Evolutionary conservation across 106 monocot species (phyloP).

Genomic region (Allium cepa): DNA sequence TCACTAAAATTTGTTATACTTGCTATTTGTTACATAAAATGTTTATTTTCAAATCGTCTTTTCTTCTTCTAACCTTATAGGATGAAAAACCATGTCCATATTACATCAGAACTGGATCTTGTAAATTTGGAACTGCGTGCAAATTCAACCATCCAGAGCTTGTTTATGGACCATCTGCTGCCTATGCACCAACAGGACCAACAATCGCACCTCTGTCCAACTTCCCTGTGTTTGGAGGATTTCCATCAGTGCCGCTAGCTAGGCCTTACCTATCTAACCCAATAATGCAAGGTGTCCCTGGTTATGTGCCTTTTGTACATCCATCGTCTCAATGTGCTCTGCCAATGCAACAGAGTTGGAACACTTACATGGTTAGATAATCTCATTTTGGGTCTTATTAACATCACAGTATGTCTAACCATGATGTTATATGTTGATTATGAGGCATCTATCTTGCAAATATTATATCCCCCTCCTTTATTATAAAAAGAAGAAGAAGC

Average conservation of each 20-base stretch:
- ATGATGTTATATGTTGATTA: too few species aligned
- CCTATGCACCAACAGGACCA: conserved; percentile 21
- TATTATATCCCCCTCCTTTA: too few species aligned
- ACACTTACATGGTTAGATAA: conserved; percentile 52
- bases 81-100: conserved; percentile 69
- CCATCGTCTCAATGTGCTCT: conserved; percentile 41
- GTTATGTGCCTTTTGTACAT: conserved; percentile 44
- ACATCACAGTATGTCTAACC: too few species aligned
- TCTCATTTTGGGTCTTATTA: too few species aligned
- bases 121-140: conserved; percentile 70
- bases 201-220: conserved; percentile 25
- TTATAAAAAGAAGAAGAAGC: too few species aligned
- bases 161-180: conserved; percentile 16
- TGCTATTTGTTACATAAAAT: too few species aligned
- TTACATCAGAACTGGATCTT: conserved; percentile 72
- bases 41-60: background rate
- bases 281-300: conserved; percentile 32
- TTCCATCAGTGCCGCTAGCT: conserved; percentile 42
- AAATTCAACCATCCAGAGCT: conserved; percentile 77
- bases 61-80: conserved; percentile 16
- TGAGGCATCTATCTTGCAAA: too few species aligned
- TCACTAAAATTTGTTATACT: too few species aligned
- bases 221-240: conserved; percentile 39
- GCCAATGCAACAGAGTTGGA: conserved; percentile 55
- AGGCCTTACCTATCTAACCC: conserved; percentile 40